A percentile compares a stretch with the other conserved stretches of the same genome.
phyloP scores from a whole-genome alignment of 345 rosid genomes.

The Populus deltoides region DNA sequence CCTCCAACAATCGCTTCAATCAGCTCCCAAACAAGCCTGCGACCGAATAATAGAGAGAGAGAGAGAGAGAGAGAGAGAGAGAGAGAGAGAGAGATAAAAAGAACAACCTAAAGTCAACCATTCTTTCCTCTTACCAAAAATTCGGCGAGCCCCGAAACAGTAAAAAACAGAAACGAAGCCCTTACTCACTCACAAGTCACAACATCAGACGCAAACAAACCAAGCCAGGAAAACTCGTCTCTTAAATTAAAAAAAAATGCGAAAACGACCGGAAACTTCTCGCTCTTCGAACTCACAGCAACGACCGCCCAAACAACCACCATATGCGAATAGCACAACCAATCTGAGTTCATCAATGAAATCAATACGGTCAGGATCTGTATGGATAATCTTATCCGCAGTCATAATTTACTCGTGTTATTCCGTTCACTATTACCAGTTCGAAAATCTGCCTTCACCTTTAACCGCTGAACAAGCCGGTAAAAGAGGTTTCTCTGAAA shows the following conservation, averaged over 20 bases:
- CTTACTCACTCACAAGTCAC: too few species aligned
- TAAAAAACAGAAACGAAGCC: too few species aligned
- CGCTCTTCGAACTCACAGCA: constrained; percentile 2
- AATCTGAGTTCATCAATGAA: not conserved
- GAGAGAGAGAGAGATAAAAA: too few species aligned
- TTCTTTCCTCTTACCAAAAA: too few species aligned
- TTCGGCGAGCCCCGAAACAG: too few species aligned
- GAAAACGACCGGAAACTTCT: constrained; percentile 2
- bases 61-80: too few species aligned
- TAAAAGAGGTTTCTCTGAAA: constrained; percentile 87
- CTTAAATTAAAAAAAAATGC: constrained; percentile 3
- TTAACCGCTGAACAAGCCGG: constrained; percentile 80
- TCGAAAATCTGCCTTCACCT: constrained; percentile 58
- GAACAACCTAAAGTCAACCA: too few species aligned
- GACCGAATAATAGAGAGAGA: too few species aligned
- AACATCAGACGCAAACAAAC: too few species aligned
- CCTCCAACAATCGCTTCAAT: not conserved
- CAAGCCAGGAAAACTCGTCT: not conserved
- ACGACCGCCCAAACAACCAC: not conserved
- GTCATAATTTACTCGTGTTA: constrained; percentile 53
- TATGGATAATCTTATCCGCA: not conserved
- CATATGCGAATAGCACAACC: not conserved
- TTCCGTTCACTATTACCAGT: constrained; percentile 63
- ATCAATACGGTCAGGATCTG: not conserved
- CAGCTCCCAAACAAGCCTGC: not conserved